Evolutionary conservation across 2,329 filamentous ascomycete species (phyloP).

Genomic region (Phialophora verrucosa): DNA sequence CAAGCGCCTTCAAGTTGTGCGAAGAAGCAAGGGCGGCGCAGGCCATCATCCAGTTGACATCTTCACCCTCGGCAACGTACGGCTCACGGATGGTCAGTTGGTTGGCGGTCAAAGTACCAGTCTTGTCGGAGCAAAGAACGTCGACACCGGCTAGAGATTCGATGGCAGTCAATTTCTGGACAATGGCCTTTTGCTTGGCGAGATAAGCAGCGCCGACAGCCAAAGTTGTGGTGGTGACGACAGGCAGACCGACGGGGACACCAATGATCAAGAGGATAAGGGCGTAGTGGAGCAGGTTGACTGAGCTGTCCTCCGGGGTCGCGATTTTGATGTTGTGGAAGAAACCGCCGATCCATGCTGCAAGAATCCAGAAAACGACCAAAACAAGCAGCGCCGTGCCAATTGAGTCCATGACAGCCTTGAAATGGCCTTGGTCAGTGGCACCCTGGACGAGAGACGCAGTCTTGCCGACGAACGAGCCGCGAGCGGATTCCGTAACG

Average conservation of each 20-base stretch:
- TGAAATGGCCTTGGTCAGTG: slow-evolving; percentile 78
- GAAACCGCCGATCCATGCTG: slow-evolving; percentile 79
- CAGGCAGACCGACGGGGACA: slow-evolving; percentile 79
- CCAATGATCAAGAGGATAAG: slow-evolving; percentile 76
- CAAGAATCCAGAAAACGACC: slow-evolving; percentile 77
- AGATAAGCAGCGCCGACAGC: slow-evolving; percentile 79
- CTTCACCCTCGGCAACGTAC: slow-evolving; percentile 75
- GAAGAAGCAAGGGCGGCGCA: slow-evolving; percentile 77
- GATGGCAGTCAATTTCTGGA: slow-evolving; percentile 79
- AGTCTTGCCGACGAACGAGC: slow-evolving; percentile 78
- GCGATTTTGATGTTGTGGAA: slow-evolving; percentile 72
- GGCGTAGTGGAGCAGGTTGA: slow-evolving; percentile 71
- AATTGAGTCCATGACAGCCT: slow-evolving; percentile 83
- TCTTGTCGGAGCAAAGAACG: slow-evolving; percentile 82
- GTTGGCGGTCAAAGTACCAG: slow-evolving; percentile 76
- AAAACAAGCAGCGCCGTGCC: slow-evolving; percentile 74
- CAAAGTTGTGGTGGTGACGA: slow-evolving; percentile 77
- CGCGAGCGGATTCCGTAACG: slow-evolving; percentile 69
- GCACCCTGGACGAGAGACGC: slow-evolving; percentile 75
- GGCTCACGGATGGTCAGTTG: slow-evolving; percentile 78
- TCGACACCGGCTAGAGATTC: slow-evolving; percentile 77
- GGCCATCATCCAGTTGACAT: slow-evolving; percentile 85
- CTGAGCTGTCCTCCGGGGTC: slow-evolving; percentile 61
- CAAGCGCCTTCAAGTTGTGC: slow-evolving; percentile 78
- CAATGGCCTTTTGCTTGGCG: slow-evolving; percentile 77